These are phyloP conservation scores for Leccinum subrobustum DNA, from an alignment of 1,284 basidiomycete species.

Conservation along the genomic window DNA sequence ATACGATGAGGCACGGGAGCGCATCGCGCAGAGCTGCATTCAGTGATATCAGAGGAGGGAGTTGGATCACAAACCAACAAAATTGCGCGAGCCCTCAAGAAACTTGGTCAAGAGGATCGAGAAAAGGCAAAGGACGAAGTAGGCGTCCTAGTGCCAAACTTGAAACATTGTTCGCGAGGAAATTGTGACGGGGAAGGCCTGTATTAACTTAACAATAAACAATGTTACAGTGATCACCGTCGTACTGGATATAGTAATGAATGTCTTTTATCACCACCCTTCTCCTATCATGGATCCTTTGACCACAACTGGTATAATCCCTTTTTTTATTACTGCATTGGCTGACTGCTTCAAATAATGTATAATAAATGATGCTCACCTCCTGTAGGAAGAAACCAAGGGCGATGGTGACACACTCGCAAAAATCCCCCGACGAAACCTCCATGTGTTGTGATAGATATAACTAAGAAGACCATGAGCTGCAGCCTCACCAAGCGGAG, in stretches of 20 bases:
- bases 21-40: background rate
- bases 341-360: too few species aligned
- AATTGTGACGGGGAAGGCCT: background rate
- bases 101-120: background rate
- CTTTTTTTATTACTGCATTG: background rate
- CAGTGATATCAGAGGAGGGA: background rate
- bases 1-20: background rate
- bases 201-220: background rate
- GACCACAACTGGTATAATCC: conserved; percentile 11
- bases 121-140: background rate
- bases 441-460: conserved; percentile 62
- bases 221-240: background rate
- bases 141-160: background rate
- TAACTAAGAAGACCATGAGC: conserved; percentile 36
- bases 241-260: background rate
- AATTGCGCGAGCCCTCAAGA: background rate
- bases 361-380: conserved; percentile 38
- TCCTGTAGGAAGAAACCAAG: conserved; percentile 54
- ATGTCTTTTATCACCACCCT: background rate
- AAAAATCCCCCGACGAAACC: conserved; percentile 58
- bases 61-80: background rate
- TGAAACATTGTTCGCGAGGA: background rate
- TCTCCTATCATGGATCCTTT: background rate
- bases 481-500: background rate
- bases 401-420: conserved; percentile 39